These are phyloP conservation scores for Brasilioporus rufonigricans DNA, from an alignment of 768 basidiomycete species.

Conservation along the genomic window DNA sequence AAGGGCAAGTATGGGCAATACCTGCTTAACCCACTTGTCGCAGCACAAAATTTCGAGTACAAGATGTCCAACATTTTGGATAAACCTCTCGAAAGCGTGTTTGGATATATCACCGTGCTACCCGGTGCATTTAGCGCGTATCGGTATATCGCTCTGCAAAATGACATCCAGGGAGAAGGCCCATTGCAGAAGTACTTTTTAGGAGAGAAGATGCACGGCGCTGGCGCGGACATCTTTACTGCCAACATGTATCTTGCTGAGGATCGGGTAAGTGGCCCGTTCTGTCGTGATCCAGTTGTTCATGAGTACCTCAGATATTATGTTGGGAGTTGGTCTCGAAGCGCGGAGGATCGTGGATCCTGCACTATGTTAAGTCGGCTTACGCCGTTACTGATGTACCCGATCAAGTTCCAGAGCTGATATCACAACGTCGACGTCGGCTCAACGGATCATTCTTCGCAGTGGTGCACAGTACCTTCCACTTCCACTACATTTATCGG, in stretches of 20 bases:
- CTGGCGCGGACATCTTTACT: constrained; percentile 88
- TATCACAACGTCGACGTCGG: too few species aligned
- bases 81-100: too few species aligned
- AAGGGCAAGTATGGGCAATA: constrained; percentile 82
- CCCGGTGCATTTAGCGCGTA: constrained; percentile 94
- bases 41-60: too few species aligned
- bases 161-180: constrained; percentile 76
- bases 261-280: constrained; percentile 55
- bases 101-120: constrained; percentile 87
- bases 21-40: too few species aligned
- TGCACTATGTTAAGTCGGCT: constrained; percentile 96
- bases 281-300: not conserved
- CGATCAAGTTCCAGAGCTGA: constrained; percentile 91
- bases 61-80: too few species aligned
- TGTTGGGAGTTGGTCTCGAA: too few species aligned
- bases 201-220: constrained; percentile 92
- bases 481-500: constrained; percentile 97
- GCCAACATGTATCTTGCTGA: too few species aligned
- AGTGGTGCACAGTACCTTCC: constrained; percentile 84
- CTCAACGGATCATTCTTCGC: constrained; percentile 99
- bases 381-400: constrained; percentile 93
- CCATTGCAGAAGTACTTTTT: constrained; percentile 99
- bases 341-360: constrained; percentile 81
- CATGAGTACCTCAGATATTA: constrained; percentile 53
- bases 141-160: constrained; percentile 87